phyloP scores from a whole-genome alignment of 1,139 yeast genomes.

The Lizanozyma gosingica region DNA sequence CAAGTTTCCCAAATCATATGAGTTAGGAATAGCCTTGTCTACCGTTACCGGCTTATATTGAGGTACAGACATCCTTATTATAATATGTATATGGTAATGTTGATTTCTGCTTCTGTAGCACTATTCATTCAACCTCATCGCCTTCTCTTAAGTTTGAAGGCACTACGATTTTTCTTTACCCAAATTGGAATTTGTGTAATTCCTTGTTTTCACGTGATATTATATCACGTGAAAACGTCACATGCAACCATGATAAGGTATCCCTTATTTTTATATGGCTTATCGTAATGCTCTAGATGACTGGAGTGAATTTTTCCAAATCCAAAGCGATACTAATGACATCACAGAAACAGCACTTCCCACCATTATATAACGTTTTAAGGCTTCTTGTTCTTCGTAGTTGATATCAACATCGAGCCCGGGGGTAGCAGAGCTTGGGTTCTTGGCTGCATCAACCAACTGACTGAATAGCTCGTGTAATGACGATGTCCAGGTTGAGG shows the following conservation, averaged over 20 bases:
- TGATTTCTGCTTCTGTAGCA: background rate
- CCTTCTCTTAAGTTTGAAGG: background rate
- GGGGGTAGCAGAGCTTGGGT: constrained; percentile 74
- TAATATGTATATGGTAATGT: background rate
- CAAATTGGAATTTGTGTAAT: background rate
- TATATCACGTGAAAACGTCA: too few relatives aligned
- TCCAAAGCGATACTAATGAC: constrained; percentile 51
- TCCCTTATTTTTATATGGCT: too few relatives aligned
- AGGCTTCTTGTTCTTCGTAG: constrained; percentile 32
- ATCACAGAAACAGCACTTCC: constrained; percentile 62
- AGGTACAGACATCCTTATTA: constrained; percentile 2
- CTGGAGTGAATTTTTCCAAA: constrained; percentile 41
- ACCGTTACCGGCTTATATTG: constrained; percentile 67
- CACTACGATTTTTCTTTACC: background rate
- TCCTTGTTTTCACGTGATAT: background rate
- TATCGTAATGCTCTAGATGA: constrained; percentile 9
- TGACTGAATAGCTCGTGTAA: constrained; percentile 79
- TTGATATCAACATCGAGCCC: constrained; percentile 66
- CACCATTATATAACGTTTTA: constrained; percentile 44
- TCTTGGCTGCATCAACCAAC: constrained; percentile 79
- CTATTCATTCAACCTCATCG: background rate
- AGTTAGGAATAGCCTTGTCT: constrained; percentile 79
- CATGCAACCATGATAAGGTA: too few relatives aligned
- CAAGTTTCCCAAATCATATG: constrained; percentile 79
- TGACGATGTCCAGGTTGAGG: constrained; percentile 84